phyloP scores from a whole-genome alignment of 805 yeast genomes.

The Kuraishia floccosa region DNA sequence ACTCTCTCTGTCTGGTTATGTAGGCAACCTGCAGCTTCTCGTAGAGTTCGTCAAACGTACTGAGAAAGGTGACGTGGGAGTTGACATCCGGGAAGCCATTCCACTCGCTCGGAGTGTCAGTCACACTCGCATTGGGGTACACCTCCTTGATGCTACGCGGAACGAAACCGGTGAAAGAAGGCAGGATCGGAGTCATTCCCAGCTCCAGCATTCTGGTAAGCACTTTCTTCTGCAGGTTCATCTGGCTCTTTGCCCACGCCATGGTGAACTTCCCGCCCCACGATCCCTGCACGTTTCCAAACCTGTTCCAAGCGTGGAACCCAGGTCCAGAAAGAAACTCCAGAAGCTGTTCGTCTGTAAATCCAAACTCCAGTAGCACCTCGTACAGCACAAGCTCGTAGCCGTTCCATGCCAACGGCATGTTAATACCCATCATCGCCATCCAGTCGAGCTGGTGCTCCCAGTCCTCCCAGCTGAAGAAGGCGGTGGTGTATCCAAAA shows the following conservation, averaged over 20 bases:
- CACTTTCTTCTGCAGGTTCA: constrained; percentile 3
- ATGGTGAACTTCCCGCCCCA: constrained; percentile 4
- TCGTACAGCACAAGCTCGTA: constrained; percentile 4
- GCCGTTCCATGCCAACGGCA: constrained; percentile 6
- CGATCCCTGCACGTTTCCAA: constrained; percentile 5
- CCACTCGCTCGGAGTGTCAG: constrained; percentile 3
- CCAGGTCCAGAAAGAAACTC: constrained; percentile 5
- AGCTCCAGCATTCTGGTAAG: constrained; percentile 4
- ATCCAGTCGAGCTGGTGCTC: constrained; percentile 6
- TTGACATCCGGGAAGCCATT: constrained; percentile 1
- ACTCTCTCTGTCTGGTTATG: constrained; percentile 2
- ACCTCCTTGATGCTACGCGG: constrained; percentile 2
- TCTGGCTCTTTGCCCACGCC: constrained; percentile 3
- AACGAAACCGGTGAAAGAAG: constrained; percentile 6
- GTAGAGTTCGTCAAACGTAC: constrained; percentile 2
- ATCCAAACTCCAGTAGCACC: constrained; percentile 3
- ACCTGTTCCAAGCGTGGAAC: constrained; percentile 5
- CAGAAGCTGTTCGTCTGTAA: constrained; percentile 2
- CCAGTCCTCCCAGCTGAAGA: constrained; percentile 6
- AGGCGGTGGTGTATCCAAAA: constrained; percentile 5
- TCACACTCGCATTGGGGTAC: constrained; percentile 1
- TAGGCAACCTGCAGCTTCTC: constrained; percentile 3
- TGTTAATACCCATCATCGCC: constrained; percentile 5
- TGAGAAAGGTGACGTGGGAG: constrained; percentile 3
- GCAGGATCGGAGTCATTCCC: constrained; percentile 6